phyloP scores from a whole-genome alignment of 345 rosid species.

The Chamaenerion angustifolium region DNA sequence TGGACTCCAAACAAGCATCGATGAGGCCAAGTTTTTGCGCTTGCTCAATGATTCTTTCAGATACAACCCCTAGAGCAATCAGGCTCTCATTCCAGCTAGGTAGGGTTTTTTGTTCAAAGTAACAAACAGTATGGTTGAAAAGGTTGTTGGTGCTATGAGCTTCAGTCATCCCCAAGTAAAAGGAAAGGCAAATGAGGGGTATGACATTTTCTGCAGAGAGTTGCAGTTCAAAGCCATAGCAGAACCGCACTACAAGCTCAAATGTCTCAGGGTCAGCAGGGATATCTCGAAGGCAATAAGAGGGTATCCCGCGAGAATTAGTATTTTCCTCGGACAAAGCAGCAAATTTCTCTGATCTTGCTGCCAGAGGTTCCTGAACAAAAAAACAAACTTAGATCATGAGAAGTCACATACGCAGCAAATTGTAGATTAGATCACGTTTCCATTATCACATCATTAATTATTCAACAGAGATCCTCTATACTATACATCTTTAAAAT shows the following conservation, averaged over 20 bases:
- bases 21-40: conserved; percentile 35
- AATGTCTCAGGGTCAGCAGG: conserved; percentile 43
- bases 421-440: neutral
- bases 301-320: conserved; percentile 18
- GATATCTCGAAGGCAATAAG: conserved; percentile 26
- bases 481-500: too few species aligned
- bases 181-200: conserved; percentile 45
- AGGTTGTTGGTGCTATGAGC: conserved; percentile 45
- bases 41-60: conserved; percentile 20
- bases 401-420: neutral
- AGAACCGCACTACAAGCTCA: conserved; percentile 56
- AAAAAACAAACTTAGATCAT: neutral
- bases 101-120: conserved; percentile 39
- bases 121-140: conserved; percentile 25
- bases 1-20: conserved; percentile 46
- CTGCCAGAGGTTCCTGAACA: conserved; percentile 40
- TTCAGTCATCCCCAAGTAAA: conserved; percentile 56
- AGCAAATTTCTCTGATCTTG: conserved; percentile 50
- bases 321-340: conserved; percentile 26
- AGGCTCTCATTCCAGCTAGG: conserved; percentile 71
- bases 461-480: neutral
- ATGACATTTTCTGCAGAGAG: conserved; percentile 44
- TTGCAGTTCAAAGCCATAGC: conserved; percentile 34
- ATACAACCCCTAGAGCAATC: conserved; percentile 29
- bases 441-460: neutral